These are phyloP conservation scores for Ceratobasidium sp. DNA, from an alignment of 1,284 basidiomycete genomes.

Conservation along the genomic window DNA sequence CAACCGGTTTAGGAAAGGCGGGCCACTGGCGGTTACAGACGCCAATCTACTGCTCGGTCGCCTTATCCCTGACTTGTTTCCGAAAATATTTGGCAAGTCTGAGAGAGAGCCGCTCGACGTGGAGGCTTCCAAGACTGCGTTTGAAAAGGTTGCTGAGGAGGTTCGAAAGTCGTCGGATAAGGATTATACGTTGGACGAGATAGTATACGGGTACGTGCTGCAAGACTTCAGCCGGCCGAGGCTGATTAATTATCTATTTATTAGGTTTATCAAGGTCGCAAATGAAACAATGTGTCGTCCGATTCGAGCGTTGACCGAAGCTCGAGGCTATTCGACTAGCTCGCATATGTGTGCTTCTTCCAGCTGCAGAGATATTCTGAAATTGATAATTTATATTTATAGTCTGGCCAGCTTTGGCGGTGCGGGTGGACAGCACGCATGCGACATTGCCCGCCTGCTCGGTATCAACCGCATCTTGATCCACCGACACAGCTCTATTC, in stretches of 20 bases:
- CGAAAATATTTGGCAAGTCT: constrained; percentile 86
- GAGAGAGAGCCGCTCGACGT: constrained; percentile 85
- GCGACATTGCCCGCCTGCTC: constrained; percentile 82
- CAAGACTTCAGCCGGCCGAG: not conserved
- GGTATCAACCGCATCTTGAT: constrained; percentile 88
- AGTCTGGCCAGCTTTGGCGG: constrained; percentile 90
- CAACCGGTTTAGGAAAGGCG: constrained; percentile 72
- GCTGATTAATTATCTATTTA: constrained; percentile 47
- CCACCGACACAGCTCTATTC: constrained; percentile 85
- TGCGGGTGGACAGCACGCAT: constrained; percentile 92
- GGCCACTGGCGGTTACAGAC: constrained; percentile 86
- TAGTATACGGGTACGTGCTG: constrained; percentile 77
- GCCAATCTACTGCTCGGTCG: constrained; percentile 87
- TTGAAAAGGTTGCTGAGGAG: constrained; percentile 71
- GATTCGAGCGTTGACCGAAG: constrained; percentile 92
- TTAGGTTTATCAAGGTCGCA: constrained; percentile 89
- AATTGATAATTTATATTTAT: not conserved
- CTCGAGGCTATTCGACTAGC: constrained; percentile 83
- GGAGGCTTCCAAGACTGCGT: constrained; percentile 70
- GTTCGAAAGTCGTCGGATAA: constrained; percentile 74
- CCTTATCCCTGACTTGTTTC: constrained; percentile 84
- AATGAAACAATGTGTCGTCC: constrained; percentile 95
- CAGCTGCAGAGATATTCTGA: not conserved
- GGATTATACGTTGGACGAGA: constrained; percentile 79
- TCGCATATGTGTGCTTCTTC: constrained; percentile 75